Base-by-base conservation (phyloP, 192 early-diverging fungal species). In the Chytriomyces sp. region DNA sequence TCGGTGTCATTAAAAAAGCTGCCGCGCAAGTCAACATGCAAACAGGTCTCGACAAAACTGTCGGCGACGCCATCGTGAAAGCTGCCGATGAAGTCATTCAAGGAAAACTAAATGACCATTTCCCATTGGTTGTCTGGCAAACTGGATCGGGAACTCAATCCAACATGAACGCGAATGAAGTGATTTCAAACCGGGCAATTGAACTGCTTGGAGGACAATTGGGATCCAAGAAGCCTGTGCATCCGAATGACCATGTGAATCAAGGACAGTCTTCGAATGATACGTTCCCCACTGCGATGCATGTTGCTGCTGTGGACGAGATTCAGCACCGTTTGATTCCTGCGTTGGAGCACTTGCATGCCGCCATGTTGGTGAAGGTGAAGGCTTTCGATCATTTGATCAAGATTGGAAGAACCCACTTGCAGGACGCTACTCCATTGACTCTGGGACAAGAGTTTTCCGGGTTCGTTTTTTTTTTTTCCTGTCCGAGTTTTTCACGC, bases 221-320 rank as follows among this genome's bases (percentile, higher is more conserved):
- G 50, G 97, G 97, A 64, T 89, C 86, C 82, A 95, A 99, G 91
- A 91, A 88, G 72, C 95, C 95, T 18, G 95, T 99, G 47, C 98
- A 99, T 81, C 98, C 98, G 50, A 99, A 99, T 85, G 98, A 99
- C 86, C 96, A 97, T 69, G 96, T 98, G 80, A 99, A 99, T 90
- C 97, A 95, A 90, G 92, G 93, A 69, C 97, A 98, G 85, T 95
- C 94, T 59, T 97, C 95, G 60, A 99, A 99, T 81, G 97, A 99
- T 80, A 97, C 96, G 80, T 99, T 99, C 91, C 98, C 98, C 35
- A 98, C 97, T 44, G 96, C 97, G 75, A 99, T 99, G 98, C 97
- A 98, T 85, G 92, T 99, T 77, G 91, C 96, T n/a, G 95, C 97
- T 53, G 94, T 93, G 68, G 62, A 80, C 16, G 83, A 84, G 59